Base-by-base conservation (phyloP, 1,139 yeast genomes). In the Kodamaea anthophila region DNA sequence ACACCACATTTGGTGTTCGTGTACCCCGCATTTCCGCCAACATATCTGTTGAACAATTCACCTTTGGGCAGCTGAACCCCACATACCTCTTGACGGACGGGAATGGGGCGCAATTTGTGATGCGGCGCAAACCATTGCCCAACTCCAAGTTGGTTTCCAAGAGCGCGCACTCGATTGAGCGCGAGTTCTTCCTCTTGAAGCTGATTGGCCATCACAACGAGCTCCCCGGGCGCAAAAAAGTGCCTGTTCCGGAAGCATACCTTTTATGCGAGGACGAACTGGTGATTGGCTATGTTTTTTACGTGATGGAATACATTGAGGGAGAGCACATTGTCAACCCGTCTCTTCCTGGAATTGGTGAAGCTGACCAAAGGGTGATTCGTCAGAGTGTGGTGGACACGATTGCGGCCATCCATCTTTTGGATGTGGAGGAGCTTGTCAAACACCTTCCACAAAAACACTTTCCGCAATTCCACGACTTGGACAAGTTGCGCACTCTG, bases 41-140 rank as follows among this genome's bases (percentile, higher is more conserved):
- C 27, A 28, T 34, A 11, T 33, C 29, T 5, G 32, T 74, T 28
- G 55, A 67, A 37, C 84, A 77, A 48, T 77, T 77, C 53, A 63
- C 65, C 13, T 75, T 72, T 50, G 85, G 85, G 9, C 85, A 77
- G 47, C 73, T 80, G 4, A 77, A 77, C 46, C 85, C 84, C 10
- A 76, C 83, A 0, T 77, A 75, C 43, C 63, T 70, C 25, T 39
- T 77, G 13, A 53, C 53, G 4, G 79, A 74, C 41, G 36, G 42
- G 6, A 37, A 40, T 6, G 71, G 70, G 2, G 52, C 47, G 28
- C 55, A 62, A 27, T 67, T 62, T 36, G 84, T 77, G 3, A 58
- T 77, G 32, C 58, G 84, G 36, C 61, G 77, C 40, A 77, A 77
- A 46, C 85, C 85, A 1, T 63, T 70, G n/a, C 66, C 78, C 3